Conservation (phyloP, 371 early-diverging fungal genomes). For the Mortierella sp. region DNA sequence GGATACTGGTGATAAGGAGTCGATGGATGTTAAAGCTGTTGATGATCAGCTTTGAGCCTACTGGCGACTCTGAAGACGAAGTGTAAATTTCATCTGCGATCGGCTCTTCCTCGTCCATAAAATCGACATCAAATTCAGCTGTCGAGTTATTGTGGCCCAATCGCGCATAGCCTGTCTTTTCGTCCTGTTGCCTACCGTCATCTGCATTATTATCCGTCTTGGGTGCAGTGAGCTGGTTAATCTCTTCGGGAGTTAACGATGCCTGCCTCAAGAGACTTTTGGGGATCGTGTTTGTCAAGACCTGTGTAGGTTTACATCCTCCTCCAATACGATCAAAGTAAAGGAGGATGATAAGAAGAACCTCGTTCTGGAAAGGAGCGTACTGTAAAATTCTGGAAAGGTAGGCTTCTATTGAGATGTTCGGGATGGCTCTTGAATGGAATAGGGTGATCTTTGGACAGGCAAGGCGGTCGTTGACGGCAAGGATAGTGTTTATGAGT, state of each 20-base stretch:
- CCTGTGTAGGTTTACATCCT: conserved; percentile 55
- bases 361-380: conserved; percentile 83
- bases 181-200: conserved; percentile 1
- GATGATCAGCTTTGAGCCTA: conserved; percentile 63
- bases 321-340: conserved; percentile 87
- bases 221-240: conserved; percentile 29
- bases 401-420: conserved; percentile 76
- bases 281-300: conserved; percentile 52
- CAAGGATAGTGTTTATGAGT: conserved; percentile 66
- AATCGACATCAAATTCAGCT: conserved; percentile 8
- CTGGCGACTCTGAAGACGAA: conserved; percentile 51
- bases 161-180: conserved; percentile 5
- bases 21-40: conserved; percentile 87
- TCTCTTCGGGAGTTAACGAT: conserved; percentile 29
- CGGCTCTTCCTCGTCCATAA: conserved; percentile 46
- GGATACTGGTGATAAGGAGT: conserved; percentile 82
- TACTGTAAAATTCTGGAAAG: conserved; percentile 80
- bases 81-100: conserved; percentile 50
- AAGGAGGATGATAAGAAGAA: conserved; percentile 80
- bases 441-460: conserved; percentile 74
- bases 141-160: neutral
- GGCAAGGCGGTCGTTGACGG: conserved; percentile 76
- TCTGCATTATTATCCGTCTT: conserved; percentile 8
- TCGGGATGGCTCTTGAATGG: conserved; percentile 86
- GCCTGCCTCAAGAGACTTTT: conserved; percentile 49